Percentiles rank a stretch among this genome's conserved stretches.
phyloP scores from a whole-genome alignment of 2,329 filamentous ascomycete species.

The Phialophora chinensis region DNA sequence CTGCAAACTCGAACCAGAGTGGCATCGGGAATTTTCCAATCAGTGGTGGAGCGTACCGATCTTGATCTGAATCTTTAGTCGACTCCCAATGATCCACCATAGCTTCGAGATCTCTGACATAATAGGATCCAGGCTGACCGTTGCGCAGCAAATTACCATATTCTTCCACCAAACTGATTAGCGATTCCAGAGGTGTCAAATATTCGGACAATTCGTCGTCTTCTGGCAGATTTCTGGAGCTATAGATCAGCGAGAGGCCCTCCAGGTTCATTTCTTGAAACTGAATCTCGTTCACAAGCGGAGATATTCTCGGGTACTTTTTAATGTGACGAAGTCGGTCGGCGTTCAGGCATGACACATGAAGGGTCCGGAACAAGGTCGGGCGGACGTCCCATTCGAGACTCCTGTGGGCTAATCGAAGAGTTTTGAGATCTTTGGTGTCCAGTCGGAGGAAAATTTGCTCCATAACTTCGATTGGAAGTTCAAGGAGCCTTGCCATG shows the following conservation, averaged over 20 bases:
- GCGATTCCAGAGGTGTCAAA: too few relatives aligned
- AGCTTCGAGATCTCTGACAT: too few relatives aligned
- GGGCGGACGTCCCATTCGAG: conserved; percentile 4
- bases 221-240: too few relatives aligned
- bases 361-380: conserved; percentile 21
- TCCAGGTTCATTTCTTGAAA: conserved; percentile 22
- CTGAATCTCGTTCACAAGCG: conserved; percentile 17
- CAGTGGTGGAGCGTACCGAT: too few relatives aligned
- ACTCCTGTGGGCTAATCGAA: conserved; percentile 4
- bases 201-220: too few relatives aligned
- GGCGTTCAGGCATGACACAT: conserved; percentile 16
- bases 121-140: too few relatives aligned
- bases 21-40: too few relatives aligned
- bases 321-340: conserved; percentile 14
- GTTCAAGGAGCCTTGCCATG: neutral
- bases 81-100: too few relatives aligned
- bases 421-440: neutral
- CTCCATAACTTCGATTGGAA: neutral
- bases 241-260: neutral
- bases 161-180: too few relatives aligned
- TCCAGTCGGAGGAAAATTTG: neutral
- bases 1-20: too few relatives aligned
- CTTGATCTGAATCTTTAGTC: too few relatives aligned
- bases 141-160: too few relatives aligned
- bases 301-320: conserved; percentile 1